Percentiles rank a stretch among this genome's conserved stretches.
phyloP scores from a whole-genome alignment of 108 stramenopile species.

The Parietichytrium sp. region DNA sequence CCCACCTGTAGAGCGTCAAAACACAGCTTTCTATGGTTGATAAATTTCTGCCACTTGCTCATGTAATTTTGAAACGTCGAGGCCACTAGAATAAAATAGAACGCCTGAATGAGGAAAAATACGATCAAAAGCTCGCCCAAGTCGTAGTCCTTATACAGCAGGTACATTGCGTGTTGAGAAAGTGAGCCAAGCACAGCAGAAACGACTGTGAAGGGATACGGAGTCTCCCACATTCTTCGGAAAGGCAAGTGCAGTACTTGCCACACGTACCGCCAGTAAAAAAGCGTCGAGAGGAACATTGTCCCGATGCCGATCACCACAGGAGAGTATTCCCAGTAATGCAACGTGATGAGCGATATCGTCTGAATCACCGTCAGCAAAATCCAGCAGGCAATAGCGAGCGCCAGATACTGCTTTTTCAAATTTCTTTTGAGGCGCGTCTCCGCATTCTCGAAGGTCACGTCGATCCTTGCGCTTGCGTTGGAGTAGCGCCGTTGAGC shows the following conservation, averaged over 20 bases:
- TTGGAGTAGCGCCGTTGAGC: too few relatives aligned
- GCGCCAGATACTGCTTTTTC: conserved; percentile 1
- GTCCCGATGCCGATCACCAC: background rate
- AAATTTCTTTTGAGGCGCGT: conserved; percentile 5
- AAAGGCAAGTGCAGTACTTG: conserved; percentile 18
- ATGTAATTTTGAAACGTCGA: conserved; percentile 21
- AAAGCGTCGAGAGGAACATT: background rate
- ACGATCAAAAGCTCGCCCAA: conserved; percentile 10
- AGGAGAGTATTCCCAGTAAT: conserved; percentile 25
- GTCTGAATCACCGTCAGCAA: background rate
- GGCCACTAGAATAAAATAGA: background rate
- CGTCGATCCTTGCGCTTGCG: conserved; percentile 8
- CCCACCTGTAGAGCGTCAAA: background rate
- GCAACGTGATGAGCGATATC: background rate
- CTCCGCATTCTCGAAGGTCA: background rate
- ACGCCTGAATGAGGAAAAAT: conserved; percentile 36
- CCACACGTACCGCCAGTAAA: conserved; percentile 36
- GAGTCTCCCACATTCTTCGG: conserved; percentile 1
- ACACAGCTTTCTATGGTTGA: conserved; percentile 14
- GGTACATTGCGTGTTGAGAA: conserved; percentile 29
- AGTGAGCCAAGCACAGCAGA: conserved; percentile 4
- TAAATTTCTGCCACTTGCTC: conserved; percentile 27
- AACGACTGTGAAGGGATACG: background rate
- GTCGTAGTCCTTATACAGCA: conserved; percentile 13
- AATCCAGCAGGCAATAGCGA: conserved; percentile 35